Base-by-base conservation (phyloP, 1,284 basidiomycete genomes). In the Calocybe gambosa region DNA sequence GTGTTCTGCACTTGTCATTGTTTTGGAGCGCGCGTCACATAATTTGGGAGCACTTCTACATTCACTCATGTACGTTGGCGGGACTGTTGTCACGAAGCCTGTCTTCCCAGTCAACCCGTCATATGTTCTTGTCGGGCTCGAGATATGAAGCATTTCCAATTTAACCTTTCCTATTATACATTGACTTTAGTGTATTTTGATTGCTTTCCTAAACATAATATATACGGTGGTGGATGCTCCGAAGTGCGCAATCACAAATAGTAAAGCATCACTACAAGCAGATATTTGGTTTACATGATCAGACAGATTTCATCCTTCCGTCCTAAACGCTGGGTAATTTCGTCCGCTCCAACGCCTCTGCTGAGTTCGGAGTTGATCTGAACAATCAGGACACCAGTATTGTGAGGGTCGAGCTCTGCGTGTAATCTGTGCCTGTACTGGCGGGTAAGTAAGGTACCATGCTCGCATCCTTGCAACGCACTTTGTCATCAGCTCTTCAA, bases 401-500 rank as follows among this genome's bases (percentile, higher is more conserved):
- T 98, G 19, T 78, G 63, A 0, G 85, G 84, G 65, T 98, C 95
- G 9, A 93, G 63, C 49, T 87, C 72, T 2, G 91, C 89, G 0
- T 76, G 69, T 10, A 94, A 70, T 50, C 80, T 74, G 64, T 93
- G 79, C 58, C 86, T 89, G 49, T 12, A 29, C 8, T 19, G 50
- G 39, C 49, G 40, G 50, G 46, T 35, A 51, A 46, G 12, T 5
- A 19, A 33, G 5, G 7, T 5, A 43, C 7, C 19, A 43, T 31
- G 43, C 43, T 16, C n/a, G 25, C 16, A 15, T 16, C 9, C 2
- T 3, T 31, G 18, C 15, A n/a, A 62, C 74, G 33, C 54, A 89
- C 85, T 86, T 88, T 50, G 75, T 73, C 80, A 94, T 90, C 46
- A 97, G 69, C 41, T 89, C 83, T 62, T 89, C 89, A 40, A 99